Evolutionary conservation across 441 rosid genomes (phyloP), one percentile per base, ranked within the genome.

Genomic region (Adansonia madagascariensis): DNA sequence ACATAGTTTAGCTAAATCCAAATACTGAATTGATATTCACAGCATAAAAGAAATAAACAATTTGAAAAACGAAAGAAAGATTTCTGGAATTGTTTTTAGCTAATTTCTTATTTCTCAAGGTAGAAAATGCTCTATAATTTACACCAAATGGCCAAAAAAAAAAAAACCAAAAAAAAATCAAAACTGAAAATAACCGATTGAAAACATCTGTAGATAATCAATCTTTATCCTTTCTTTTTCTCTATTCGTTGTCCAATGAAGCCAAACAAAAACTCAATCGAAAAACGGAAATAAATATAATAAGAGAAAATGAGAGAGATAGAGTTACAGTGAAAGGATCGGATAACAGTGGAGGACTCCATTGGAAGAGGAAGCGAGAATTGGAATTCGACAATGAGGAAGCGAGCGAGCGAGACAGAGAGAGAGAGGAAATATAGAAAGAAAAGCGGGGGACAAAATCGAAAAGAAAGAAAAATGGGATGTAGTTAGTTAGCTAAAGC

Each of bases 301-400:
- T 12, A 22, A 0, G 35, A 31, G 39, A 65, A 22, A 61, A 9
- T 31, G 66, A 41, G 31, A 64, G 76, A 52, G 75, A 67, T 73
- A 56, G 24, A 71, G 74, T 73, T 80, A 93, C 99, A 79, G 74
- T 78, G 86, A 77, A 89, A 82, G 56, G 93, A 92, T 81, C 91
- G 92, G 76, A 91, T 86, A 80, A 85, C 82, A 55, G 90, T 75
- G 39, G 92, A 88, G 78, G 92, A 88, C 76, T 86, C 99, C 99
- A 95, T 93, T 50, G 88, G 24, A 73, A 79, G 71, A 77, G 78
- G 43, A 55, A 73, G 64, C 31, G 79, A 65, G 75, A 60, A 46
- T 6, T 2, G 24, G 60, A 41, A 41, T 46, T n/a, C 69, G 70
- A 63, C 31, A 50, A 68, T n/a, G 44, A 62, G 69, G 8, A 10